Conservation (phyloP, 176 grass and related monocot species). For the Avena insularis region DNA sequence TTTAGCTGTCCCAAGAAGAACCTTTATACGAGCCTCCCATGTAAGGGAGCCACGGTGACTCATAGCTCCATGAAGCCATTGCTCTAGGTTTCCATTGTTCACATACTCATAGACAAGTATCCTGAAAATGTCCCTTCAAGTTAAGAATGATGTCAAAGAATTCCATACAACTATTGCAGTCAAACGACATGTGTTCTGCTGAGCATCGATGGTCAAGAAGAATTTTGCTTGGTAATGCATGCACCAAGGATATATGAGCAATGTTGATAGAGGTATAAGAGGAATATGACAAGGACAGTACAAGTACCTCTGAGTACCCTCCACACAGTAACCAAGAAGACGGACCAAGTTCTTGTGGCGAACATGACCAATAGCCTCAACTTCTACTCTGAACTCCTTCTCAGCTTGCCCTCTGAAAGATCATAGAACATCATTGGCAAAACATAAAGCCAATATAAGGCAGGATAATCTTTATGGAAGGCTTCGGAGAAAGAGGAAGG, state of each 20-base stretch:
- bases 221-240: slow-evolving; percentile 3
- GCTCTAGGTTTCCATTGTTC: slow-evolving; percentile 85
- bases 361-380: slow-evolving; percentile 93
- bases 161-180: neutral
- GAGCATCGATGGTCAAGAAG: neutral
- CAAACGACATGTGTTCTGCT: neutral
- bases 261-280: slow-evolving; percentile 13
- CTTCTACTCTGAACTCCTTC: slow-evolving; percentile 93
- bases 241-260: slow-evolving; percentile 15
- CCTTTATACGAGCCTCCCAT: slow-evolving; percentile 82
- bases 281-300: slow-evolving; percentile 28
- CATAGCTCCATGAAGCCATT: slow-evolving; percentile 95
- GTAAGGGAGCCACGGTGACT: slow-evolving; percentile 70
- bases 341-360: slow-evolving; percentile 90
- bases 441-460: slow-evolving; percentile 4
- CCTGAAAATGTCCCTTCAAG: slow-evolving; percentile 50
- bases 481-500: slow-evolving; percentile 14
- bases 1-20: slow-evolving; percentile 86
- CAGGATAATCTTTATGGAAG: slow-evolving; percentile 19
- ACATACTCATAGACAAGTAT: slow-evolving; percentile 92
- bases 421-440: slow-evolving; percentile 29
- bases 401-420: slow-evolving; percentile 79
- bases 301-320: slow-evolving; percentile 85
- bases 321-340: slow-evolving; percentile 79
- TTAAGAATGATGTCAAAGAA: slow-evolving; percentile 18